phyloP scores from a whole-genome alignment of 2,329 filamentous ascomycete genomes.

The Arthrobotrys sinensis region DNA sequence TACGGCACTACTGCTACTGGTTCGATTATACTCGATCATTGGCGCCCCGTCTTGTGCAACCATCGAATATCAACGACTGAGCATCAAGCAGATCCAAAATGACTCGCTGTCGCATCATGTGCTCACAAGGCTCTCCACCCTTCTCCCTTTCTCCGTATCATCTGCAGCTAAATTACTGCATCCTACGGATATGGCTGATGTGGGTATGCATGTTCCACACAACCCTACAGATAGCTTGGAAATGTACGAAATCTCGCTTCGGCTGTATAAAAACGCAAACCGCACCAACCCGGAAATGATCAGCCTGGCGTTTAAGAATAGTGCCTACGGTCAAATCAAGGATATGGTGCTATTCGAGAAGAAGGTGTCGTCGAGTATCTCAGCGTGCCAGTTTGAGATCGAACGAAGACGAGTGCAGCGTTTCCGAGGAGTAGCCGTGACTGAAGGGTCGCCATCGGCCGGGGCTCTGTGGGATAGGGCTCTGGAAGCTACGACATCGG shows the following conservation, averaged over 20 bases:
- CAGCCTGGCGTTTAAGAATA: conserved; percentile 63
- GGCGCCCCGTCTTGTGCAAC: conserved; percentile 67
- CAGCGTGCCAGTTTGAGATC: conserved; percentile 63
- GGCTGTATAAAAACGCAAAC: conserved; percentile 62
- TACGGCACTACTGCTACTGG: conserved; percentile 67
- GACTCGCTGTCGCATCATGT: conserved; percentile 68
- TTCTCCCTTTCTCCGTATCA: conserved; percentile 65
- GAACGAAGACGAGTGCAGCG: conserved; percentile 63
- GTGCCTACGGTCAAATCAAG: conserved; percentile 64
- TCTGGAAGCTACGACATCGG: conserved; percentile 33
- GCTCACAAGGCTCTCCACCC: conserved; percentile 67
- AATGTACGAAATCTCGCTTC: conserved; percentile 62
- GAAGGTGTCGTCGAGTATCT: conserved; percentile 63
- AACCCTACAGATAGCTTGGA: conserved; percentile 58
- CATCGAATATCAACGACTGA: conserved; percentile 66
- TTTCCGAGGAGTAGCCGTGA: conserved; percentile 44
- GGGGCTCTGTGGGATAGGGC: conserved; percentile 55
- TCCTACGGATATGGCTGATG: conserved; percentile 57
- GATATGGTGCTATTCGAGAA: conserved; percentile 64
- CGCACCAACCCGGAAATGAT: conserved; percentile 64
- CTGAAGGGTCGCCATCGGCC: conserved; percentile 25
- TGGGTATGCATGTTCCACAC: conserved; percentile 54
- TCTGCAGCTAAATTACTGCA: conserved; percentile 52
- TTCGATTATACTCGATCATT: conserved; percentile 67
- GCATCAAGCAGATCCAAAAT: conserved; percentile 68